Evolutionary conservation across 805 yeast genomes (phyloP).

Genomic region (Metschnikowia amazonensis): DNA sequence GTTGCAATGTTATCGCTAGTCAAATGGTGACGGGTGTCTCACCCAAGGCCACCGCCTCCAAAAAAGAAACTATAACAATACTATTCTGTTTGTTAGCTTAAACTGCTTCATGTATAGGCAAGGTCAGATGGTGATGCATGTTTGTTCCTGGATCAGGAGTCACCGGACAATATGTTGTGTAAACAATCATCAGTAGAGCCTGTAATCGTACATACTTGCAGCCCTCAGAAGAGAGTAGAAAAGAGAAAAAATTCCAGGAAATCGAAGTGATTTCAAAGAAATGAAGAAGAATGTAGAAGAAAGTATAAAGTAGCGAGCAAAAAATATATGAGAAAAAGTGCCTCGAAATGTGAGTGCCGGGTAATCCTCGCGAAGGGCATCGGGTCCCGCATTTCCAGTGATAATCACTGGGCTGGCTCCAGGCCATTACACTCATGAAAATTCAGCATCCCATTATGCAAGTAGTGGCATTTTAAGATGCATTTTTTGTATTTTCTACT

Average conservation of each 20-base stretch:
- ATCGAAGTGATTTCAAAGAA: no score
- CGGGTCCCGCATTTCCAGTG: background rate
- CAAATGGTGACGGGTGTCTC: constrained; percentile 14
- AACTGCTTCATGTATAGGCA: background rate
- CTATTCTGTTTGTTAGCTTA: background rate
- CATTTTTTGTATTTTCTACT: no score
- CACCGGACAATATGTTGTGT: constrained; percentile 39
- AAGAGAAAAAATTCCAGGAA: no score
- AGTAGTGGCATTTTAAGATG: no score
- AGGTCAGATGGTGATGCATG: constrained; percentile 98
- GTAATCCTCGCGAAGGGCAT: constrained; percentile 1
- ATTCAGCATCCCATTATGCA: no score
- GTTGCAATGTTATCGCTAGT: constrained; percentile 10
- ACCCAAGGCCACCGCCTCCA: constrained; percentile 15
- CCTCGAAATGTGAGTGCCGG: constrained; percentile 1
- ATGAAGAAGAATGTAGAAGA: background rate
- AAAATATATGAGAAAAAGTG: no score
- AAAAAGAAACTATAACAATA: background rate
- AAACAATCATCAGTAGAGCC: constrained; percentile 19
- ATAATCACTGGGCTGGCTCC: no score
- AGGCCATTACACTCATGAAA: no score
- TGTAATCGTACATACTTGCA: constrained; percentile 9
- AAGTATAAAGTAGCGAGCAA: background rate
- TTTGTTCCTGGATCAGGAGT: constrained; percentile 70
- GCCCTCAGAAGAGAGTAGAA: background rate